Percentiles rank a stretch among this genome's conserved stretches.
phyloP scores from a whole-genome alignment of 2,329 filamentous ascomycete species.

The Polychaeton citri region DNA sequence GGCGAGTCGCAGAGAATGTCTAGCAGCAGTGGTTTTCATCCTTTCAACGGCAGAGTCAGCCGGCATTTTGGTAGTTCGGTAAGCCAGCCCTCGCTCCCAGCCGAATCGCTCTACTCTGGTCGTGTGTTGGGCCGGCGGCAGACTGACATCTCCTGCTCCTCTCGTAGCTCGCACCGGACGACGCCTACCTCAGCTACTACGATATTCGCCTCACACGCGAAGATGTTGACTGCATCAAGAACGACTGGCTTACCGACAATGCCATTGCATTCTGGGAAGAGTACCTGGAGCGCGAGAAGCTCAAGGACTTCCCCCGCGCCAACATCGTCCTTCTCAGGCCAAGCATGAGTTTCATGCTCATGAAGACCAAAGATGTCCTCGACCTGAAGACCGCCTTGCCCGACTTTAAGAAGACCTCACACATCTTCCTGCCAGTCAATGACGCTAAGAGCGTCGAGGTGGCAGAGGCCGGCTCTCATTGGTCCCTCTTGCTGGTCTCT shows the following conservation, averaged over 20 bases:
- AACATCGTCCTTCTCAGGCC: conserved; percentile 84
- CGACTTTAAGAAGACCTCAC: conserved; percentile 66
- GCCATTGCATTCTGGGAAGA: conserved; percentile 98
- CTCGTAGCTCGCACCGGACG: conserved; percentile 43
- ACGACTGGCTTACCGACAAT: conserved; percentile 96
- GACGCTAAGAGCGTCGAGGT: conserved; percentile 63
- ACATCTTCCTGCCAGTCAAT: conserved; percentile 93
- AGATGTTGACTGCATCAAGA: conserved; percentile 75
- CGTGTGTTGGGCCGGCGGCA: no score
- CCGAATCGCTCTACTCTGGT: background rate
- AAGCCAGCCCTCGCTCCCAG: conserved; percentile 4
- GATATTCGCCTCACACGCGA: conserved; percentile 60
- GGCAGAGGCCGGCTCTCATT: conserved; percentile 86
- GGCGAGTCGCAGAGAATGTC: conserved; percentile 7
- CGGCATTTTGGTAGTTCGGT: conserved; percentile 39
- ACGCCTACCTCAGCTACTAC: conserved; percentile 57
- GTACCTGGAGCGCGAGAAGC: conserved; percentile 80
- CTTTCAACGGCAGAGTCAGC: conserved; percentile 39
- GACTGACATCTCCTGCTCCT: conserved; percentile 13
- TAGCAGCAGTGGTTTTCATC: conserved; percentile 32
- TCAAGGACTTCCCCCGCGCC: conserved; percentile 65
- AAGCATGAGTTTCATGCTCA: conserved; percentile 82
- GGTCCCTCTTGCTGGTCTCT: conserved; percentile 83
- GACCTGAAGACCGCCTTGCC: conserved; percentile 57
- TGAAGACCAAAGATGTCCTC: conserved; percentile 51